Conservation (phyloP, 495 filamentous ascomycete species). For the Elasticomyces elasticus region DNA sequence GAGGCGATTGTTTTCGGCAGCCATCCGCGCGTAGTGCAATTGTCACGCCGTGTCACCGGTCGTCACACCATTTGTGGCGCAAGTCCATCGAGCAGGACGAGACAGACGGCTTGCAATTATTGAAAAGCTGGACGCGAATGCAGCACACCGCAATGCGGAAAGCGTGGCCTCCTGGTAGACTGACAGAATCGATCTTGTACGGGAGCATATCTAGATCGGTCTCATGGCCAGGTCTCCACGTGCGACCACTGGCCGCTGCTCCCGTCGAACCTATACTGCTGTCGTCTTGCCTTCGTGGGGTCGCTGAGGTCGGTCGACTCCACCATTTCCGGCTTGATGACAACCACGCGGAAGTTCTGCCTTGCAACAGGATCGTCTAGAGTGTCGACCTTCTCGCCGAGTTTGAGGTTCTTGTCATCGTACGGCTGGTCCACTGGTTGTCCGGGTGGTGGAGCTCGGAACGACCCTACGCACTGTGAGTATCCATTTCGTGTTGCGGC, state of each 20-base stretch:
- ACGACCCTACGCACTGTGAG: slow-evolving; percentile 42
- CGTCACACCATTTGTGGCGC: not conserved
- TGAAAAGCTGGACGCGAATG: no score
- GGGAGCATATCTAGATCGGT: not conserved
- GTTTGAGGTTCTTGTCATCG: slow-evolving; percentile 42
- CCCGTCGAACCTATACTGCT: slow-evolving; percentile 52
- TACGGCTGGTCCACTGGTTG: slow-evolving; percentile 39
- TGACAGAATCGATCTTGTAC: no score
- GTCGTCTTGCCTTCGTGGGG: slow-evolving; percentile 51
- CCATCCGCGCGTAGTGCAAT: no score
- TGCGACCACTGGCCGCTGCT: slow-evolving; percentile 56
- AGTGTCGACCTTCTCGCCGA: slow-evolving; percentile 61
- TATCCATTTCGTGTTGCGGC: not conserved
- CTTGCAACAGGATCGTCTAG: slow-evolving; percentile 59
- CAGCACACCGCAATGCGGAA: no score
- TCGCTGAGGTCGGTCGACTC: slow-evolving; percentile 68
- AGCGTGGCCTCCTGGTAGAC: no score
- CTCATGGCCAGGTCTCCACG: slow-evolving; percentile 67
- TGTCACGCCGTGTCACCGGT: not conserved
- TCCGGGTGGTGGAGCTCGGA: slow-evolving; percentile 69
- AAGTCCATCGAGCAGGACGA: not conserved
- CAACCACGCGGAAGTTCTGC: slow-evolving; percentile 72
- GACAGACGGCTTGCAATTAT: not conserved
- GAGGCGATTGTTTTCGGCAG: not conserved
- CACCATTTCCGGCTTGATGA: slow-evolving; percentile 70